Evolutionary conservation across 2,329 filamentous ascomycete species (phyloP), one percentile per base, ranked within the genome.

Genomic region (Capronia epimyces): DNA sequence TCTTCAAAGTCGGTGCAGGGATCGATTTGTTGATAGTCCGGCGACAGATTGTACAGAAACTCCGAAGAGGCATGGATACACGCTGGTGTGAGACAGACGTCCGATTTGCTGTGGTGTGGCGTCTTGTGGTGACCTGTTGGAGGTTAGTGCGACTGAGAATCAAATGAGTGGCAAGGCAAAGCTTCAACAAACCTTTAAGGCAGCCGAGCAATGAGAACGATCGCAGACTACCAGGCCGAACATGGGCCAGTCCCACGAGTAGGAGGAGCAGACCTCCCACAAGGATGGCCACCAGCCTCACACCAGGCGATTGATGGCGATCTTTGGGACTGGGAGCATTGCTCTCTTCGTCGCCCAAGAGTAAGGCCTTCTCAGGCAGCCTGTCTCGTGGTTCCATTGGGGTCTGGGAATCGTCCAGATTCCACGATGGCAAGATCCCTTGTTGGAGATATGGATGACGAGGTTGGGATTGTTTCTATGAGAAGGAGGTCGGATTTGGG

Each of bases 1-100:
- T 82, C 72, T 53, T 86, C 81, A 53, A 88, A 88, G 61, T 86
- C 68, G n/a, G 73, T 76, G 60, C 84, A 88, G 1, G 84, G 79
- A 62, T 87, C 82, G 32, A 87, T 70, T 2, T 79, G 66, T 52
- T 78, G 71, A 65, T 85, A 82, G 44, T 81, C 70, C 6, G 81
- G 77, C 13, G 80, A 78, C 12, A 85, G 67, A 52, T 81, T 83
- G 56, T 80, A 77, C 7, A 84, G 71, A 32, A 85, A 75, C 56
- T 79, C 75, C 10, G 80, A 81, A 3, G 81, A 76, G 10, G 81
- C 81, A 60, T 83, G 78, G 10, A 84, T 71, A 63, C 82, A 86
- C 53, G 78, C 76, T 36, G 80, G 75, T 8, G 80, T 78, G 42
- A 76, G 63, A 63, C 82, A 84, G 20, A 78, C 44, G n/a, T 47